Conservation (phyloP, 2,329 filamentous ascomycete genomes). For the Graphium sp. region DNA sequence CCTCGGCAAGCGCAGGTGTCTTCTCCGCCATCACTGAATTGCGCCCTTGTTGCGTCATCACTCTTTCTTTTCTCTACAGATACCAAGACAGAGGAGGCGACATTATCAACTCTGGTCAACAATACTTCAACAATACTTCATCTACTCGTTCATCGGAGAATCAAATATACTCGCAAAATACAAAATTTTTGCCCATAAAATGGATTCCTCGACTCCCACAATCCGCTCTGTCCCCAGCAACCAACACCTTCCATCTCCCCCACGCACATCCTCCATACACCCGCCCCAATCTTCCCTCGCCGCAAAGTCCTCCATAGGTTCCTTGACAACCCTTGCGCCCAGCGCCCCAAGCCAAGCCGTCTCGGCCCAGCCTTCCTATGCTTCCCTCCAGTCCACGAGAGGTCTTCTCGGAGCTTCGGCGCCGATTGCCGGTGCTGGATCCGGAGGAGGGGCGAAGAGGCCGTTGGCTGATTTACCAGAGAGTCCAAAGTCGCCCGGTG, state of each 20-base stretch:
- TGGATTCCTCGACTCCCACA: neutral
- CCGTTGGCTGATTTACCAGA: slow-evolving; percentile 1
- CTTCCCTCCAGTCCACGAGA: slow-evolving; percentile 3
- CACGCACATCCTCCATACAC: neutral
- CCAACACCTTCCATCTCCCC: neutral
- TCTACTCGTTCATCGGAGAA: no score
- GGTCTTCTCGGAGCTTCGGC: slow-evolving; percentile 2
- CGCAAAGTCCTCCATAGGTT: slow-evolving; percentile 2
- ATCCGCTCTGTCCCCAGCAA: no score
- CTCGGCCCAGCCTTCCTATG: slow-evolving; percentile 3
- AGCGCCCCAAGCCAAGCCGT: neutral
- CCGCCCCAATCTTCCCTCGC: neutral
- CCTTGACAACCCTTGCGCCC: slow-evolving; percentile 1
- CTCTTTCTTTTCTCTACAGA: no score
- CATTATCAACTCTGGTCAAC: no score
- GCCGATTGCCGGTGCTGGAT: slow-evolving; percentile 1
- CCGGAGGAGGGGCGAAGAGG: neutral
- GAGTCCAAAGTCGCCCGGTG: slow-evolving; percentile 1
- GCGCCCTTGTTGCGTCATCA: no score
- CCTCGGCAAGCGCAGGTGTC: no score
- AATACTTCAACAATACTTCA: no score
- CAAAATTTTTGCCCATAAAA: neutral
- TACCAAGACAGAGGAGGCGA: no score
- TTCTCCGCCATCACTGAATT: no score
- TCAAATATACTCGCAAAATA: no score